Base-by-base conservation (phyloP, 306 rosid genomes). In the Dryas drummondii region DNA sequence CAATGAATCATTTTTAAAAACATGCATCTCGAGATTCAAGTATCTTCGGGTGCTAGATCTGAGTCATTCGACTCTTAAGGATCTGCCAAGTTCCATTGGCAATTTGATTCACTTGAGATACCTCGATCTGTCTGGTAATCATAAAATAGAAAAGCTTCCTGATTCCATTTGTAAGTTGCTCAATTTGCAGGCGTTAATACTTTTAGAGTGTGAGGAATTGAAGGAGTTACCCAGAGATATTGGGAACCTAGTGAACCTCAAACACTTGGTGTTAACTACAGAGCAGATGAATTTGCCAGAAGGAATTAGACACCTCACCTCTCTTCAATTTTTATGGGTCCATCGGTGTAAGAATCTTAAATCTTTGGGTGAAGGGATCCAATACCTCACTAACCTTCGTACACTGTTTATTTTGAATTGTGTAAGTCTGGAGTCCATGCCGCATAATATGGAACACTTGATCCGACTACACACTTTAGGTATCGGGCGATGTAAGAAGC, bases 141-240 rank as follows among this genome's bases (percentile, higher is more conserved):
- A 1, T 22, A 22, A 1, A 1, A 22, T 22, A 22, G 22, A 22
- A 22, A 22, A 22, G 22, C 22, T 22, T 22, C 0, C 22, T 22
- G 22, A 22, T 22, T 68, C 76, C 27, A 60, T 80, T 27, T 67
- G 76, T 72, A 53, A 59, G 50, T 59, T 80, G 50, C 47, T n/a
- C 1, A 67, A 46, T 26, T 27, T 80, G 71, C 71, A 68, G 15
- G 50, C 65, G 6, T 16, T 80, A 62, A 44, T 4, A 11, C 41
- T 68, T 9, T 17, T 0, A 0, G 26, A 22, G 0, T 73, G 83
- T 41, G 15, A 2, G 7, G 2, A 15, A 17, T 70, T 82, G 42
- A 50, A 37, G 37, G 65, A 17, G 77, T 55, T 82, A 44, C 86
- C 86, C 1, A 74, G 15, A 47, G 76, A 70, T 11, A 78, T 78